Percentiles rank a stretch among this genome's conserved stretches.
Conservation (phyloP, 257 asterid species). For the Fraxinus excelsior region DNA sequence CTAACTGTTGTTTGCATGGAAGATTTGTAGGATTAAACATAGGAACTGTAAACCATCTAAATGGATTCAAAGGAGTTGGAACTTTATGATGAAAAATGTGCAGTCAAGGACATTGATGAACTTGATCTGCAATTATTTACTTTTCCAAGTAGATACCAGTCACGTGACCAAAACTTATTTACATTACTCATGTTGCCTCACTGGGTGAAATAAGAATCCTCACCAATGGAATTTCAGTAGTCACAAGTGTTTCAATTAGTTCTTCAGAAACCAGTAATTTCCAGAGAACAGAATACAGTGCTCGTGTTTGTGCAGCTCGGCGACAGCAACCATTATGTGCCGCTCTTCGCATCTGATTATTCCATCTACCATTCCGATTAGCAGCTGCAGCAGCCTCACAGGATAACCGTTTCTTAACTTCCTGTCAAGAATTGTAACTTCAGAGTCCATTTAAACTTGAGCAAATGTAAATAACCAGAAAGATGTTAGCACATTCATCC, state of each 20-base stretch:
- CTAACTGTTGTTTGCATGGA: neutral
- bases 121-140: conserved; percentile 8
- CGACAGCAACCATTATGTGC: no score
- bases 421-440: conserved; percentile 52
- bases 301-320: conserved; percentile 48
- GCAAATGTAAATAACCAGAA: conserved; percentile 11
- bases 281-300: conserved; percentile 80
- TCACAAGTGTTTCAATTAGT: conserved; percentile 66
- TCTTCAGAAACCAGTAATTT: conserved; percentile 77
- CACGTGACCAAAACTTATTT: conserved; percentile 1
- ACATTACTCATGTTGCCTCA: neutral
- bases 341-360: conserved; percentile 57
- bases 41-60: conserved; percentile 15
- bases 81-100: conserved; percentile 15
- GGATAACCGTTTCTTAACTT: conserved; percentile 84
- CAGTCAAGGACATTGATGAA: conserved; percentile 14
- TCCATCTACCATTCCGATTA: conserved; percentile 87
- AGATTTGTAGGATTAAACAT: conserved; percentile 3
- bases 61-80: conserved; percentile 4
- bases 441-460: conserved; percentile 19
- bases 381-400: conserved; percentile 86
- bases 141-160: conserved; percentile 16
- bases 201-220: conserved; percentile 31
- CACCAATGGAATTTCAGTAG: conserved; percentile 83
- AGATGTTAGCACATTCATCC: neutral